These are phyloP conservation scores for Blastomyces parvus DNA, from an alignment of 2,329 filamentous ascomycete genomes.

Conservation along the genomic window DNA sequence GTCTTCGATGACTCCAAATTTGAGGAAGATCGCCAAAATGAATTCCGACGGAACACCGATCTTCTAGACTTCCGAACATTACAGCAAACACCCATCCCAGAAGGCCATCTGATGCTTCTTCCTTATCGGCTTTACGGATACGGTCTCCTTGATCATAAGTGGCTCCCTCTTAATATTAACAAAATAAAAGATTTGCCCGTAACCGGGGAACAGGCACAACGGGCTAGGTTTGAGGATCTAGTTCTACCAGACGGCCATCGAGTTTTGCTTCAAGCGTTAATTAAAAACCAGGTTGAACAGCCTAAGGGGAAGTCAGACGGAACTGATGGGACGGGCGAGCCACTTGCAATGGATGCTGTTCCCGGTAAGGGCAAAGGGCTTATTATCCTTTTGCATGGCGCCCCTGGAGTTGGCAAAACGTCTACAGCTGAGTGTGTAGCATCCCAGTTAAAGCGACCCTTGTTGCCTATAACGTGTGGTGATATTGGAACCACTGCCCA, in stretches of 20 bases:
- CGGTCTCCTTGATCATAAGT: slow-evolving; percentile 5
- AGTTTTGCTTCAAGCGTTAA: slow-evolving; percentile 2
- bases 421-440: slow-evolving; percentile 19
- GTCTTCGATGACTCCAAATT: slow-evolving; percentile 5
- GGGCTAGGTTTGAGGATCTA: slow-evolving; percentile 4
- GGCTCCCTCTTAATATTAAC: slow-evolving; percentile 1
- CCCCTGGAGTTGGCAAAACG: slow-evolving; percentile 20
- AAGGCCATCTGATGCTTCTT: neutral
- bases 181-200: neutral
- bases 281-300: slow-evolving; percentile 3
- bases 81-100: neutral
- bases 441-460: slow-evolving; percentile 15
- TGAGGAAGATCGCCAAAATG: slow-evolving; percentile 6
- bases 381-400: slow-evolving; percentile 22
- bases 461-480: slow-evolving; percentile 28
- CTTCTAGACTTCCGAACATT: slow-evolving; percentile 1
- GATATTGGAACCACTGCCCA: slow-evolving; percentile 40
- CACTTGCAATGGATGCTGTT: slow-evolving; percentile 5
- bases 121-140: slow-evolving; percentile 3
- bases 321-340: neutral
- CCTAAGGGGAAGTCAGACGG: neutral
- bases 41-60: neutral
- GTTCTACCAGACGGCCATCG: slow-evolving; percentile 2
- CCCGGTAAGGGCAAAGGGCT: slow-evolving; percentile 18
- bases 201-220: neutral